Conservation (phyloP, 352 stramenopile genomes). For the Phytopythium delawarense region DNA sequence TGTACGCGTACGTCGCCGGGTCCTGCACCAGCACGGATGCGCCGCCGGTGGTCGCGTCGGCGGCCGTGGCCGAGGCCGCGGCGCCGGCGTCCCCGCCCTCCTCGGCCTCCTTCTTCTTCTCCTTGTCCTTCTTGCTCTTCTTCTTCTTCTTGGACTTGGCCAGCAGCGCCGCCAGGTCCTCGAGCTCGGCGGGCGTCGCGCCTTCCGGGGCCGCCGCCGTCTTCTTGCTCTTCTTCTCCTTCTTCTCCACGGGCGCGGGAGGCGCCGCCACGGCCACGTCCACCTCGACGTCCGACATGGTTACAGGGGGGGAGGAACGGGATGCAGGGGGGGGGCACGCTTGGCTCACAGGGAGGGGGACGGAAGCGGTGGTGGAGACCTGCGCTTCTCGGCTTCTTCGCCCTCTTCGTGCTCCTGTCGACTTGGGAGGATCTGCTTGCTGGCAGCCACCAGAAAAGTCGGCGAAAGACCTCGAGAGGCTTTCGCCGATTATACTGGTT, state of each 20-base stretch:
- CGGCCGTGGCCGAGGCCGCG: constrained; percentile 14
- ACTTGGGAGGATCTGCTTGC: background rate
- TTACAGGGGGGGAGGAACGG: background rate
- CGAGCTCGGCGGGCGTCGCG: constrained; percentile 47
- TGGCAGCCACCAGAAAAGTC: constrained; percentile 45
- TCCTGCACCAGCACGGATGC: constrained; percentile 76
- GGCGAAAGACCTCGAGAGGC: constrained; percentile 9
- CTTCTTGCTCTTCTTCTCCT: constrained; percentile 34
- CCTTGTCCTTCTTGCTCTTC: constrained; percentile 92
- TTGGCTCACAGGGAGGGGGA: constrained; percentile 1
- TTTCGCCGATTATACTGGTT: background rate
- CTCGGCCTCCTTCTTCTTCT: constrained; percentile 86
- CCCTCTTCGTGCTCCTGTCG: no score
- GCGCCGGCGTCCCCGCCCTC: constrained; percentile 54
- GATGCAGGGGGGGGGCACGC: background rate
- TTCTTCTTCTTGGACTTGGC: constrained; percentile 91
- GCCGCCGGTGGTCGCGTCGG: constrained; percentile 28
- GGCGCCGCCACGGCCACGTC: constrained; percentile 2
- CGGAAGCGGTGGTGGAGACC: background rate
- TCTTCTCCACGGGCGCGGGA: constrained; percentile 11
- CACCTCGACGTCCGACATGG: constrained; percentile 59
- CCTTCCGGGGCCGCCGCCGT: constrained; percentile 30
- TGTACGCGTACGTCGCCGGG: constrained; percentile 93
- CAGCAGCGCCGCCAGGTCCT: constrained; percentile 88
- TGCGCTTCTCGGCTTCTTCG: constrained; percentile 1